phyloP scores from a whole-genome alignment of 495 filamentous ascomycete genomes.

The Podospora pseudoanserina region DNA sequence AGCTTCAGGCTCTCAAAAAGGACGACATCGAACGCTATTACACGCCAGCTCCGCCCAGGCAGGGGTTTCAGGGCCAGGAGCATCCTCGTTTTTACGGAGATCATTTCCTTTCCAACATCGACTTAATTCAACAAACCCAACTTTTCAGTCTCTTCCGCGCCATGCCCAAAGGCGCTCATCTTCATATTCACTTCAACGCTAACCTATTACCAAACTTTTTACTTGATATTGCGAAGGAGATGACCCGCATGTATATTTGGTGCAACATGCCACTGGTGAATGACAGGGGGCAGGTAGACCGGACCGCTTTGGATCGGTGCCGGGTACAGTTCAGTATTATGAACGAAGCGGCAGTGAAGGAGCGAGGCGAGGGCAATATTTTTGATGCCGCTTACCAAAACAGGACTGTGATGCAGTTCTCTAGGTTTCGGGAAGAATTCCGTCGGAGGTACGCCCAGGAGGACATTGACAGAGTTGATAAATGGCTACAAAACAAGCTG shows the following conservation, averaged over 20 bases:
- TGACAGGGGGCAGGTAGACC: slow-evolving; percentile 9
- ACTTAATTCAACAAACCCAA: slow-evolving; percentile 44
- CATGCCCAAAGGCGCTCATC: slow-evolving; percentile 54
- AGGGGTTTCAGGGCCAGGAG: slow-evolving; percentile 30
- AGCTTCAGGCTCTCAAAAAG: slow-evolving; percentile 32
- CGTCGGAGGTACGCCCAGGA: slow-evolving; percentile 4
- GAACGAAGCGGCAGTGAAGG: slow-evolving; percentile 24
- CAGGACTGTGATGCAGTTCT: slow-evolving; percentile 36
- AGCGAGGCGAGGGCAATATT: slow-evolving; percentile 16
- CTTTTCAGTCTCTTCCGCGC: slow-evolving; percentile 39
- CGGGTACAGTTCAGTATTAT: slow-evolving; percentile 51
- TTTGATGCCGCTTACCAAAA: slow-evolving; percentile 28
- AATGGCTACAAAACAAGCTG: slow-evolving; percentile 49
- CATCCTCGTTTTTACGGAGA: slow-evolving; percentile 38
- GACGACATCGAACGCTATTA: slow-evolving; percentile 32
- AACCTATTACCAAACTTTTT: slow-evolving; percentile 48
- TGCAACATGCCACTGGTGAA: slow-evolving; percentile 39
- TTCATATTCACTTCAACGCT: slow-evolving; percentile 58
- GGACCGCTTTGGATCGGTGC: slow-evolving; percentile 37
- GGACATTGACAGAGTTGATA: slow-evolving; percentile 19
- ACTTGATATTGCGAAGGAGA: slow-evolving; percentile 47
- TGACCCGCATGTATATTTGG: slow-evolving; percentile 51
- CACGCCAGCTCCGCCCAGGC: slow-evolving; percentile 15
- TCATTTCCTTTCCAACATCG: slow-evolving; percentile 48
- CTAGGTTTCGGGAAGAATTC: slow-evolving; percentile 33